Conservation (phyloP, 371 early-diverging fungal genomes). For the Sanchytrium tribonematis region DNA sequence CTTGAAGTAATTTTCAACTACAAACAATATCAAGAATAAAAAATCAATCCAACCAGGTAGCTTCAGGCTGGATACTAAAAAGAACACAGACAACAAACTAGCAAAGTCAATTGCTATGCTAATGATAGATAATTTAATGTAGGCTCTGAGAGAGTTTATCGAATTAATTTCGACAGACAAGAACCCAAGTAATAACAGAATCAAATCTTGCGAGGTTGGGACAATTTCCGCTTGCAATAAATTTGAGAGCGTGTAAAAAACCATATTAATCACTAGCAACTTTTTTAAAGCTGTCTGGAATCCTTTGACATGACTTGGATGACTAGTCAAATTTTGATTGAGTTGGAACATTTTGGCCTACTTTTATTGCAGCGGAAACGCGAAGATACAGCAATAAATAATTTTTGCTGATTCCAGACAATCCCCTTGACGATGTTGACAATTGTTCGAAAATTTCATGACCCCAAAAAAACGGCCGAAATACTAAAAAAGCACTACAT, state of each 20-base stretch:
- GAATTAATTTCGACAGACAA: background rate
- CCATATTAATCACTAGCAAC: background rate
- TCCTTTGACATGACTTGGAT: background rate
- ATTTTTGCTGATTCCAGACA: background rate
- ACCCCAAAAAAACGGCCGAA: no score
- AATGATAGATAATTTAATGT: background rate
- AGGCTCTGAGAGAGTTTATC: background rate
- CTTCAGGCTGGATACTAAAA: background rate
- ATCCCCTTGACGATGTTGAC: background rate
- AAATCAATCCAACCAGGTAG: background rate
- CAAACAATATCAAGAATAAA: background rate
- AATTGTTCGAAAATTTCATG: background rate
- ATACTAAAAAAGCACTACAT: background rate
- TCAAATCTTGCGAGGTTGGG: background rate
- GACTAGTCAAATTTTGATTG: background rate
- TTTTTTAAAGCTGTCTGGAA: background rate
- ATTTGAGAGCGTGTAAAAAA: background rate
- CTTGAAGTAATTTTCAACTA: background rate
- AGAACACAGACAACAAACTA: background rate
- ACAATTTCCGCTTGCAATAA: background rate
- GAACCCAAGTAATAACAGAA: background rate
- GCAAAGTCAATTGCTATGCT: background rate
- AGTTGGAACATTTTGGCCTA: background rate
- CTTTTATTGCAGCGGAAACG: background rate
- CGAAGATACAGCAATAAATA: background rate